Percentiles rank a stretch among this genome's conserved stretches.
Conservation (phyloP, 371 early-diverging fungal species). For the Mucor saturninus region DNA sequence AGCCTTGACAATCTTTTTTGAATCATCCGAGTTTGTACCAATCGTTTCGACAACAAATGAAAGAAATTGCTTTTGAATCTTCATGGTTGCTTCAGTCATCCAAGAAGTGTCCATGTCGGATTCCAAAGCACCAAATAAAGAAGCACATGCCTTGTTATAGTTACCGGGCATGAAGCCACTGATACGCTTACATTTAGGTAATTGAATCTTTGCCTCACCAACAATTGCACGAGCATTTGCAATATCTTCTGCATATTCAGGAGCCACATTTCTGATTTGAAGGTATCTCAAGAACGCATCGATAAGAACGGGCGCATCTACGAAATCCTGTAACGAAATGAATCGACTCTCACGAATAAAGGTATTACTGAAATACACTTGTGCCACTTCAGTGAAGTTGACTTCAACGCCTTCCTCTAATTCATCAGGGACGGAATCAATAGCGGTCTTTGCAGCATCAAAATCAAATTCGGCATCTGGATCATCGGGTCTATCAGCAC, state of each 20-base stretch:
- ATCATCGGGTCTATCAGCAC: constrained; percentile 42
- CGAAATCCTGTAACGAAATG: constrained; percentile 49
- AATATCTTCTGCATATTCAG: constrained; percentile 61
- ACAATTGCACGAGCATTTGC: constrained; percentile 45
- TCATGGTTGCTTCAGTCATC: constrained; percentile 28
- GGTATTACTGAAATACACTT: constrained; percentile 58
- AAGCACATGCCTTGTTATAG: constrained; percentile 55
- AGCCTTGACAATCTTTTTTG: constrained; percentile 14
- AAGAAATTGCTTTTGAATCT: constrained; percentile 30
- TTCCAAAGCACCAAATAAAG: constrained; percentile 46
- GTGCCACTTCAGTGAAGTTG: constrained; percentile 62
- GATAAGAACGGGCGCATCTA: constrained; percentile 50
- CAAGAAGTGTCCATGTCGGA: constrained; percentile 34
- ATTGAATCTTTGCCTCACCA: constrained; percentile 51
- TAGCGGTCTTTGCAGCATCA: constrained; percentile 51
- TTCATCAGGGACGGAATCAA: constrained; percentile 52
- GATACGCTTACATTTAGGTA: constrained; percentile 54
- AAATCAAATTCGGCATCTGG: constrained; percentile 54
- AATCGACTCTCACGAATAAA: constrained; percentile 52
- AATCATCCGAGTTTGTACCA: constrained; percentile 24
- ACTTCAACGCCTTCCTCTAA: constrained; percentile 50
- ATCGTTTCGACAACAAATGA: constrained; percentile 31
- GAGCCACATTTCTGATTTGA: constrained; percentile 58
- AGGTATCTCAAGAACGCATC: constrained; percentile 61
- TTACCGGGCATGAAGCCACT: constrained; percentile 43